phyloP scores from a whole-genome alignment of 1,284 basidiomycete species.

The Sanguinoderma infundibulare region DNA sequence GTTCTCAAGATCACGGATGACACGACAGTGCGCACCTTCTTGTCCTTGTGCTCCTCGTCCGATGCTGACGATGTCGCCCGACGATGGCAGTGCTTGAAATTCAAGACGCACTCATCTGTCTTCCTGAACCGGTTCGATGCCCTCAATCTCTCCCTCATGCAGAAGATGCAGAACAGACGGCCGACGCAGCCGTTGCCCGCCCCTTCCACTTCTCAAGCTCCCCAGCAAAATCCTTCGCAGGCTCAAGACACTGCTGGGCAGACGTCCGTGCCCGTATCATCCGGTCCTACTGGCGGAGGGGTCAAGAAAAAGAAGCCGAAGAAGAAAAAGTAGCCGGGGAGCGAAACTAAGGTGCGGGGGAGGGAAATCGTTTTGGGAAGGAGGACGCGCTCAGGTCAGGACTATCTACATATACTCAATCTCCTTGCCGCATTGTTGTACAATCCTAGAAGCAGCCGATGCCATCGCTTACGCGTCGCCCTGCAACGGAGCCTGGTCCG shows the following conservation, averaged over 20 bases:
- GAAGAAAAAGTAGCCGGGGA: conserved; percentile 51
- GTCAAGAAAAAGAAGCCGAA: conserved; percentile 60
- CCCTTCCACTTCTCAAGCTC: conserved; percentile 9
- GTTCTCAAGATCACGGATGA: conserved; percentile 93
- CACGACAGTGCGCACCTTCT: conserved; percentile 63
- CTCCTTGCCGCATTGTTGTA: conserved; percentile 8
- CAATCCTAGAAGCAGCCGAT: conserved; percentile 1
- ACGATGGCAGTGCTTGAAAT: conserved; percentile 83
- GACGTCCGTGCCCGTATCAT: conserved; percentile 25
- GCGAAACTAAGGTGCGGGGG: background rate
- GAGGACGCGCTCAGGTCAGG: conserved; percentile 2
- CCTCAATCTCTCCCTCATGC: conserved; percentile 82
- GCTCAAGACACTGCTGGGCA: conserved; percentile 29
- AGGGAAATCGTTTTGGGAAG: background rate
- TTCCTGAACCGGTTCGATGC: conserved; percentile 95
- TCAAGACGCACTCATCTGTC: conserved; percentile 91
- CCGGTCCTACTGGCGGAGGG: conserved; percentile 39
- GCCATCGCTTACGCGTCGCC: background rate
- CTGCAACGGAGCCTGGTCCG: background rate
- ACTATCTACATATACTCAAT: conserved; percentile 9
- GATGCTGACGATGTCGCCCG: background rate
- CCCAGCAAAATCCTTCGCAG: conserved; percentile 28
- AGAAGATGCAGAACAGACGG: conserved; percentile 77
- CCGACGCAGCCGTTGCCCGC: conserved; percentile 29
- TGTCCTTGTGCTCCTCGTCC: background rate